Base-by-base conservation (phyloP, 257 asterid species). In the Solanum corneliomulleri region DNA sequence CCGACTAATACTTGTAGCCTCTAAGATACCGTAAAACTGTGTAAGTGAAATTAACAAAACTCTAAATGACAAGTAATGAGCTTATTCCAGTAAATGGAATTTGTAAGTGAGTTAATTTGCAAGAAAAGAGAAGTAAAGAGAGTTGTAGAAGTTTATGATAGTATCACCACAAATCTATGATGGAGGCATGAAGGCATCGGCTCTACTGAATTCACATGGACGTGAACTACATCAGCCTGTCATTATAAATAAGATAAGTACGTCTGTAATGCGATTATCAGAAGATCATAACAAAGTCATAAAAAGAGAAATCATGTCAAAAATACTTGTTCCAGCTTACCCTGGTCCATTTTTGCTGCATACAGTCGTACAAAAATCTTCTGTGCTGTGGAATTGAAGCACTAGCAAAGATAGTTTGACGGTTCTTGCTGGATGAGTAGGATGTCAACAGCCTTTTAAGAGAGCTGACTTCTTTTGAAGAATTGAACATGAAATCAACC, bases 281-380 rank as follows among this genome's bases (percentile, higher is more conserved):
- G 11, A 35, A 45, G 42, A 62, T 49, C 66, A 80, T 78, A 9
- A 80, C 25, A 42, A 47, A 80, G 20, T 5, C 44, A 80, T 18
- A 80, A 47, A 45, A 47, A 80, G 68, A 47, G 85, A 60, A 86
- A 78, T 74, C 82, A 35, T 44, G 42, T 39, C 35, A 84, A 76
- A 81, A 75, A 71, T 44, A 58, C 49, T 86, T 33, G 39, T 80
- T 39, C 86, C 71, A 86, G 84, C 87, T 33, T 86, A 96, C 99
- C 97, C 95, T 94, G 89, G 98, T 96, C 99, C 98, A 96, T 91
- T 96, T 96, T 87, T 95, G 98, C 89, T 95, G 99, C 85, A 94
- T 91, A 70, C 98, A 94, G 91, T 95, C 98, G 42, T 94, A 89
- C 75, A 95, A 85, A 87, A 96, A 96, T 86, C 98, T 94, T 84